Percentiles rank a stretch among this genome's conserved stretches.
These are phyloP conservation scores for Elsinoe arachidis DNA, from an alignment of 2,329 filamentous ascomycete species.

Conservation along the genomic window DNA sequence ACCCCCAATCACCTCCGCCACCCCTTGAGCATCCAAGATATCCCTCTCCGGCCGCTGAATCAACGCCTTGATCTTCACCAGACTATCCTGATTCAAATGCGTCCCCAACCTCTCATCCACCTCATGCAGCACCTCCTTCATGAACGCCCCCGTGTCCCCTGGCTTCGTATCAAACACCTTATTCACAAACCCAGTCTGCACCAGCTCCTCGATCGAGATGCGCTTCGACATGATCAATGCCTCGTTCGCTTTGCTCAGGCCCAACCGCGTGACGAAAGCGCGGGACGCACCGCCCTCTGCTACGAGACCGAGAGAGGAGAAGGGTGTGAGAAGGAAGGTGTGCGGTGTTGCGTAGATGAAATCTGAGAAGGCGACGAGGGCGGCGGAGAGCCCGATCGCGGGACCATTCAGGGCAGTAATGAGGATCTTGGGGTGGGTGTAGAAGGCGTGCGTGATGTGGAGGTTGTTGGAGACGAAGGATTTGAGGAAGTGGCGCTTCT, in stretches of 20 bases:
- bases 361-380: conserved; percentile 73
- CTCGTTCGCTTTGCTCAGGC: conserved; percentile 77
- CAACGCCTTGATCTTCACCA: conserved; percentile 77
- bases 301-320: conserved; percentile 81
- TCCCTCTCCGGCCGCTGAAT: conserved; percentile 67
- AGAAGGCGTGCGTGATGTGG: conserved; percentile 81
- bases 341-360: conserved; percentile 83
- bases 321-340: conserved; percentile 82
- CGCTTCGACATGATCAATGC: conserved; percentile 83
- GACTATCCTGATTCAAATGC: conserved; percentile 69
- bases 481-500: conserved; percentile 53
- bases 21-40: conserved; percentile 64
- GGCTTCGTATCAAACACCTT: conserved; percentile 58
- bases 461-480: conserved; percentile 79
- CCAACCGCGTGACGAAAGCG: conserved; percentile 71
- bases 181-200: conserved; percentile 75
- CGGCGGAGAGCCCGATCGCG: conserved; percentile 78
- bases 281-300: conserved; percentile 75
- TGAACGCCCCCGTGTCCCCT: conserved; percentile 60
- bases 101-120: conserved; percentile 71
- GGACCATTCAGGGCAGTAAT: conserved; percentile 88
- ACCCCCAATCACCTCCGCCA: conserved; percentile 77
- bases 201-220: conserved; percentile 63
- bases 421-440: conserved; percentile 88
- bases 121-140: conserved; percentile 63